phyloP scores from a whole-genome alignment of 306 rosid species.

The Lupinus albus region DNA sequence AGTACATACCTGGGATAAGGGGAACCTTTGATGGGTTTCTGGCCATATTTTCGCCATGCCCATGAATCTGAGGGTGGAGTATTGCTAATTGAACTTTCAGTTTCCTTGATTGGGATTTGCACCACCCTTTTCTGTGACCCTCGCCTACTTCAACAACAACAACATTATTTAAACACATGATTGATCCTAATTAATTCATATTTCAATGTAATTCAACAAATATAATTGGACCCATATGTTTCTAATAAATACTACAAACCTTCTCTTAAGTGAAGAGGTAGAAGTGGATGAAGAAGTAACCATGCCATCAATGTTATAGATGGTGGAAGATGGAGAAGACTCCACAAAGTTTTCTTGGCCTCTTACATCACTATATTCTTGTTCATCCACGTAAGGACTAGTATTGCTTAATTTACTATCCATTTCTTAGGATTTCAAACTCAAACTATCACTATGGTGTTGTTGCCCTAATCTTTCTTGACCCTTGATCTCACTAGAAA shows the following conservation, averaged over 20 bases:
- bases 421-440: conserved; percentile 45
- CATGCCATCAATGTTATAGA: conserved; percentile 48
- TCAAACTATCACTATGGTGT: conserved; percentile 2
- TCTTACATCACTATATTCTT: conserved; percentile 50
- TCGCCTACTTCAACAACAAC: conserved; percentile 42
- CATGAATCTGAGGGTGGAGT: conserved; percentile 91
- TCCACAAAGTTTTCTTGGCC: conserved; percentile 54
- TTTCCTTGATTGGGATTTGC: conserved; percentile 71
- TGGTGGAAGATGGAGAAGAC: conserved; percentile 60
- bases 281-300: conserved; percentile 37
- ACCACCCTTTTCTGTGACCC: conserved; percentile 74
- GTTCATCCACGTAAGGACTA: conserved; percentile 27
- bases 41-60: conserved; percentile 99
- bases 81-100: conserved; percentile 62
- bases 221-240: not conserved
- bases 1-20: conserved; percentile 81
- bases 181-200: not conserved
- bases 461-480: conserved; percentile 1
- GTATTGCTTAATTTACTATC: conserved; percentile 42
- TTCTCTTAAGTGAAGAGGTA: conserved; percentile 55
- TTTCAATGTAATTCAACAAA: not conserved
- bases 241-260: conserved; percentile 42
- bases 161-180: not conserved
- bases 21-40: conserved; percentile 98
- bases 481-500: conserved; percentile 26